Evolutionary conservation across 495 filamentous ascomycete genomes (phyloP), one percentile per base, ranked within the genome.

Genomic region (Annulohypoxylon stygium): DNA sequence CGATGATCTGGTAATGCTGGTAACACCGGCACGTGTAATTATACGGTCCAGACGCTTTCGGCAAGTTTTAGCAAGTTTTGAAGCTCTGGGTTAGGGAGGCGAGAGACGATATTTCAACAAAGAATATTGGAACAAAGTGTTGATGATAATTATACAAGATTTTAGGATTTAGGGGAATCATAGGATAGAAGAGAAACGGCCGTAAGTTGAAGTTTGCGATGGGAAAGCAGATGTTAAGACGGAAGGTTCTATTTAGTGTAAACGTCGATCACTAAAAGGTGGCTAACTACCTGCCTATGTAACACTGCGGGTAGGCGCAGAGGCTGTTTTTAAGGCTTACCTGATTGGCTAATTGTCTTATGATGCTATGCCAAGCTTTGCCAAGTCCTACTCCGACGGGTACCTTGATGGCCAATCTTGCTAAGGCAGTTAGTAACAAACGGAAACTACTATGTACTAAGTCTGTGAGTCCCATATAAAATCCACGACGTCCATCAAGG

Each of bases 321-420:
- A 37, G 43, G 61, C 55, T 53, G 54, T 47, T 58, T 63, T 41
- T 37, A 57, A 39, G 2, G 6, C 30, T 16, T 30, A 5, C 61
- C 33, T 74, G 66, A 74, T 74, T 74, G 71, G 71, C 0, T 4
- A 2, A 4, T 9, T 58, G 39, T 7, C 57, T 39, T 61, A 69
- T 65, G 65, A 65, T 65, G 70, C 3, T 60, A 65, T 73, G 65
- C 70, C 70, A 73, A 73, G 70, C 70, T 73, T 69, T 61, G 61
- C 60, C 61, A 65, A 74, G 41, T 8, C n/a, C 30, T 53, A 54
- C 60, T 36, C 26, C 36, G 47, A 73, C 45, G 71, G 55, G 61
- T 43, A 74, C 71, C 71, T 74, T 74, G 71, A 74, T 74, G 71
- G 71, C 71, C 71, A 74, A 58, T 70, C 61, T 61, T 43, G 39